phyloP scores from a whole-genome alignment of 495 filamentous ascomycete genomes.

The Podospora pseudopauciseta region DNA sequence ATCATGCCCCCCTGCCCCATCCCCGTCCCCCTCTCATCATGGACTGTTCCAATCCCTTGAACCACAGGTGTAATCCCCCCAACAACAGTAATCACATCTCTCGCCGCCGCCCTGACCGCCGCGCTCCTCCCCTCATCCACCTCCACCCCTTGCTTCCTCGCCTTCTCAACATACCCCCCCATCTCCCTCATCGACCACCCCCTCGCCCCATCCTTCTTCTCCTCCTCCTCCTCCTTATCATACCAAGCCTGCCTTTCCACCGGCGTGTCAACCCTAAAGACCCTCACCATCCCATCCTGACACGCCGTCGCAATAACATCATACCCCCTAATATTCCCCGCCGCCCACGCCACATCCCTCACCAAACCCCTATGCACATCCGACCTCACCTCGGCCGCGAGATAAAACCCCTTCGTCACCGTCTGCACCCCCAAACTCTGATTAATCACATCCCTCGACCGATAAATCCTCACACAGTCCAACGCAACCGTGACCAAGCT shows the following conservation, averaged over 20 bases:
- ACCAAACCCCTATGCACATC: conserved; percentile 65
- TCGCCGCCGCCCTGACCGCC: conserved; percentile 28
- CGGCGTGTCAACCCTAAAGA: conserved; percentile 61
- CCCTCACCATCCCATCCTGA: conserved; percentile 82
- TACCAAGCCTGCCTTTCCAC: not conserved
- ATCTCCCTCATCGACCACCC: conserved; percentile 23
- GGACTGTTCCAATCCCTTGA: not conserved
- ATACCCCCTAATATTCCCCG: conserved; percentile 77
- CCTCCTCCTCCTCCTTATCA: not conserved
- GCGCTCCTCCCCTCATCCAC: conserved; percentile 1
- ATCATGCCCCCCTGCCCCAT: not conserved
- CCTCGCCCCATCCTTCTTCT: conserved; percentile 23
- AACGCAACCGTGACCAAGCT: conserved; percentile 80
- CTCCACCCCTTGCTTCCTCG: conserved; percentile 21
- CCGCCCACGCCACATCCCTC: conserved; percentile 90
- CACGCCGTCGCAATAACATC: conserved; percentile 90
- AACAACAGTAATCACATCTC: not conserved
- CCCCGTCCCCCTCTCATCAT: not conserved
- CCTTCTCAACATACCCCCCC: conserved; percentile 31
- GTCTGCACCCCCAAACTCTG: conserved; percentile 49
- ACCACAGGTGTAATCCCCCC: not conserved
- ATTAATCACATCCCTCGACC: conserved; percentile 60
- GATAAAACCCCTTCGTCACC: conserved; percentile 63
- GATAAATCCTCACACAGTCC: conserved; percentile 73
- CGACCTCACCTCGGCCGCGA: conserved; percentile 66